A percentile compares a stretch with the other conserved stretches of the same genome.
These are phyloP conservation scores for Penicillium sp. DNA, from an alignment of 2,329 filamentous ascomycete genomes.

Conservation along the genomic window DNA sequence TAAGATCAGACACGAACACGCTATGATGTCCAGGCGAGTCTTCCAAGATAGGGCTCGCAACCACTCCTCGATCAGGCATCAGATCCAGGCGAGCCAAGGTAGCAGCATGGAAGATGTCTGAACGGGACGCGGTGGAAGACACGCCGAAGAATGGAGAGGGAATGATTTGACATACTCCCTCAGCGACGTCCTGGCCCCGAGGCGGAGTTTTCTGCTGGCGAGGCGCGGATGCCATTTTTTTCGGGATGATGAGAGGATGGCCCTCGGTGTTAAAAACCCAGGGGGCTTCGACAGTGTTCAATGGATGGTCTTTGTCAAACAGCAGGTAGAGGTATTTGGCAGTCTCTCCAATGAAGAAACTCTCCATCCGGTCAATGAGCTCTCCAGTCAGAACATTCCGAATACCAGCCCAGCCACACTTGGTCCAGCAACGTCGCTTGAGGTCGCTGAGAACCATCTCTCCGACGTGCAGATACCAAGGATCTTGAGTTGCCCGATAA, in stretches of 20 bases:
- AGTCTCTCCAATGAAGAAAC: slow-evolving; percentile 96
- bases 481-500: slow-evolving; percentile 89
- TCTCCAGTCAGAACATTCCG: slow-evolving; percentile 80
- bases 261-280: slow-evolving; percentile 97
- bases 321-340: slow-evolving; percentile 93
- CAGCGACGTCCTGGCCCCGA: slow-evolving; percentile 10
- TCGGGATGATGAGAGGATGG: slow-evolving; percentile 83
- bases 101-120: slow-evolving; percentile 84
- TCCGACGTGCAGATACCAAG: slow-evolving; percentile 92
- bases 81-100: slow-evolving; percentile 78
- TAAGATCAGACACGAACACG: slow-evolving; percentile 53
- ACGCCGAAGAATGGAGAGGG: slow-evolving; percentile 62
- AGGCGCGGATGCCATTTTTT: slow-evolving; percentile 27
- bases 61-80: slow-evolving; percentile 59
- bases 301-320: slow-evolving; percentile 78
- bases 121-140: slow-evolving; percentile 74
- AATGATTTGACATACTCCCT: slow-evolving; percentile 65
- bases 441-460: slow-evolving; percentile 95
- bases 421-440: slow-evolving; percentile 79
- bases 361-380: slow-evolving; percentile 93
- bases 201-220: slow-evolving; percentile 13
- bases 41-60: slow-evolving; percentile 57
- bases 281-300: slow-evolving; percentile 81
- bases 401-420: slow-evolving; percentile 90
- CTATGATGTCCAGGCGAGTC: slow-evolving; percentile 56